These are phyloP conservation scores for Entomortierella chlamydospora DNA, from an alignment of 192 early-diverging fungal genomes.

Conservation along the genomic window DNA sequence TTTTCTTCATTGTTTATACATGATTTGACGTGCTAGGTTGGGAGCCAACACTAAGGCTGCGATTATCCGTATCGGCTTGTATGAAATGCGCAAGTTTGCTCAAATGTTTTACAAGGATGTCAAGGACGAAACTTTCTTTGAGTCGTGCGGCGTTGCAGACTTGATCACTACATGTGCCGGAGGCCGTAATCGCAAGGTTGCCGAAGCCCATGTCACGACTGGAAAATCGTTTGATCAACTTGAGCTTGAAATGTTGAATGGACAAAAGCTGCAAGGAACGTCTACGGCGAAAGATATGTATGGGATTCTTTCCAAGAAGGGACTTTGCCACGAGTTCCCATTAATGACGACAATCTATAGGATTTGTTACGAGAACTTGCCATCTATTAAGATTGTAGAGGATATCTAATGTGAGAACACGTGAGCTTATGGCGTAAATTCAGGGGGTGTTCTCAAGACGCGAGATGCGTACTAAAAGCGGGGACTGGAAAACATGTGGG, in stretches of 20 bases:
- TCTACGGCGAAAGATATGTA: conserved; percentile 90
- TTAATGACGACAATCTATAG: conserved; percentile 92
- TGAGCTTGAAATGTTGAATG: conserved; percentile 92
- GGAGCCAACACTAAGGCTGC: conserved; percentile 99
- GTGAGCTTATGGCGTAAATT: background rate
- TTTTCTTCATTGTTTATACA: too few species aligned
- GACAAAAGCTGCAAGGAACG: conserved; percentile 98
- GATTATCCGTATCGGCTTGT: conserved; percentile 93
- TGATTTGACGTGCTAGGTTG: too few species aligned
- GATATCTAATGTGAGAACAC: conserved; percentile 59
- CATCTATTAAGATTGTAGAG: conserved; percentile 76
- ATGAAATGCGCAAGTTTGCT: conserved; percentile 95
- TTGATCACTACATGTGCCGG: conserved; percentile 96
- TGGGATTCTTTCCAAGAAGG: conserved; percentile 75
- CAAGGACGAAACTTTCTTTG: conserved; percentile 94
- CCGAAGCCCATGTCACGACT: conserved; percentile 89
- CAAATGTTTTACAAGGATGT: conserved; percentile 84
- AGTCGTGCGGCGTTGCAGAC: conserved; percentile 97
- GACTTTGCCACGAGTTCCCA: conserved; percentile 72
- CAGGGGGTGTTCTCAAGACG: too few species aligned
- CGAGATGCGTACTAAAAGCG: too few species aligned
- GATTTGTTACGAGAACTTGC: conserved; percentile 85
- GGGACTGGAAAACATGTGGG: too few species aligned
- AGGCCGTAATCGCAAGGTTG: conserved; percentile 93
- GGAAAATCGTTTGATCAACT: conserved; percentile 93